Conservation (phyloP, 164 flowering plant species). For the Dillenia turbinata region DNA sequence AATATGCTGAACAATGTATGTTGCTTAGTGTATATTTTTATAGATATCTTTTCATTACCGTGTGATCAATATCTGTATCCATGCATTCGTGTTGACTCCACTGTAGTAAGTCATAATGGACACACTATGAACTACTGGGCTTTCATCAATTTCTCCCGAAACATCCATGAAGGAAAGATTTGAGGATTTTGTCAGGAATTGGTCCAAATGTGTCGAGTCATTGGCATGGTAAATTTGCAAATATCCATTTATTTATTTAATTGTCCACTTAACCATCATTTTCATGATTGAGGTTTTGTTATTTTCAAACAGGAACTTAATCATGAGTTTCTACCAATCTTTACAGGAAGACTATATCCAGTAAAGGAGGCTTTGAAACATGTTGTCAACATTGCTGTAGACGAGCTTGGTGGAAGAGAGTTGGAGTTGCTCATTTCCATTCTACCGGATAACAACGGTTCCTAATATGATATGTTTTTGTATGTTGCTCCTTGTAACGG, state of each 20-base stretch:
- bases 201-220: slow-evolving; percentile 55
- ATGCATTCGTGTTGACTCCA: background rate
- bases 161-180: slow-evolving; percentile 47
- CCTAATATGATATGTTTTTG: slow-evolving; percentile 40
- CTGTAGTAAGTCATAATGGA: slow-evolving; percentile 65
- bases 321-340: slow-evolving; percentile 42
- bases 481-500: background rate
- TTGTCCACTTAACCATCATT: too few relatives aligned
- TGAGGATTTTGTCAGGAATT: slow-evolving; percentile 54
- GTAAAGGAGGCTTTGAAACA: slow-evolving; percentile 50
- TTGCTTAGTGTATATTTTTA: background rate
- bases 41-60: background rate
- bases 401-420: slow-evolving; percentile 44
- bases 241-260: too few relatives aligned
- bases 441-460: slow-evolving; percentile 53
- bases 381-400: slow-evolving; percentile 28
- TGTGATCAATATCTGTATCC: background rate
- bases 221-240: slow-evolving; percentile 51
- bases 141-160: slow-evolving; percentile 59
- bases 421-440: slow-evolving; percentile 45
- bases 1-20: slow-evolving; percentile 75
- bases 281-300: background rate
- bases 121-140: slow-evolving; percentile 54
- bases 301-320: slow-evolving; percentile 36
- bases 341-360: slow-evolving; percentile 42